phyloP scores from a whole-genome alignment of 768 basidiomycete species.

The Boletellus ananas region DNA sequence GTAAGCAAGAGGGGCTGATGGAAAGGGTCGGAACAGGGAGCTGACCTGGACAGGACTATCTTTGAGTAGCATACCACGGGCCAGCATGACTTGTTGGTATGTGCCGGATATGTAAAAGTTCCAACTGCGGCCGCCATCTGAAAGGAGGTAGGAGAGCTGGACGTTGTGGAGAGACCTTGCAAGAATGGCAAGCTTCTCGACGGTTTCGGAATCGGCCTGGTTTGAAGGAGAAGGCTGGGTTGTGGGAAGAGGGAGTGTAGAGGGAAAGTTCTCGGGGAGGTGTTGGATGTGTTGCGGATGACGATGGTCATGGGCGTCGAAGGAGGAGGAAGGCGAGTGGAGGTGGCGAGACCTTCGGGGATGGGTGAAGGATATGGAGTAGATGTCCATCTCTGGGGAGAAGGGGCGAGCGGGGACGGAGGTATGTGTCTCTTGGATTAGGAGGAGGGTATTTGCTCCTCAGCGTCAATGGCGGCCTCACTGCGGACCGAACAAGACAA shows the following conservation, averaged over 20 bases:
- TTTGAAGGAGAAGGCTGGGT: constrained; percentile 28
- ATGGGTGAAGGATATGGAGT: constrained; percentile 91
- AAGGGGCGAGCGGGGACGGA: constrained; percentile 3
- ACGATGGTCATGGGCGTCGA: constrained; percentile 59
- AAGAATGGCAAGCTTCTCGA: constrained; percentile 75
- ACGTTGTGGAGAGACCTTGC: constrained; percentile 80
- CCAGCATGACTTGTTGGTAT: constrained; percentile 89
- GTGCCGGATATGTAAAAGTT: constrained; percentile 89
- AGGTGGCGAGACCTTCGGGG: constrained; percentile 75
- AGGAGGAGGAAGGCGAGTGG: constrained; percentile 53
- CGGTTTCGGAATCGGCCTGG: constrained; percentile 62
- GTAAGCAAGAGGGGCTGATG: constrained; percentile 13
- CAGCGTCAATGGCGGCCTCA: constrained; percentile 11
- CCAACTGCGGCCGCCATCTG: constrained; percentile 68
- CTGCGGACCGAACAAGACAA: constrained; percentile 1
- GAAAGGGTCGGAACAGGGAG: constrained; percentile 2
- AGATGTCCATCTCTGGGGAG: constrained; percentile 71
- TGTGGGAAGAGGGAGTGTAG: constrained; percentile 39
- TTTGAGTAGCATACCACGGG: constrained; percentile 84
- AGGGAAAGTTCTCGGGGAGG: constrained; percentile 29
- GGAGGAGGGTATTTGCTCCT: constrained; percentile 27
- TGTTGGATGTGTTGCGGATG: constrained; percentile 37
- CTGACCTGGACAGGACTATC: constrained; percentile 82
- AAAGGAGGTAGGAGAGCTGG: constrained; percentile 73
- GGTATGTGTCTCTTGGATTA: constrained; percentile 24